phyloP scores from a whole-genome alignment of 2,329 filamentous ascomycete species.

The Sporothrix sp. region DNA sequence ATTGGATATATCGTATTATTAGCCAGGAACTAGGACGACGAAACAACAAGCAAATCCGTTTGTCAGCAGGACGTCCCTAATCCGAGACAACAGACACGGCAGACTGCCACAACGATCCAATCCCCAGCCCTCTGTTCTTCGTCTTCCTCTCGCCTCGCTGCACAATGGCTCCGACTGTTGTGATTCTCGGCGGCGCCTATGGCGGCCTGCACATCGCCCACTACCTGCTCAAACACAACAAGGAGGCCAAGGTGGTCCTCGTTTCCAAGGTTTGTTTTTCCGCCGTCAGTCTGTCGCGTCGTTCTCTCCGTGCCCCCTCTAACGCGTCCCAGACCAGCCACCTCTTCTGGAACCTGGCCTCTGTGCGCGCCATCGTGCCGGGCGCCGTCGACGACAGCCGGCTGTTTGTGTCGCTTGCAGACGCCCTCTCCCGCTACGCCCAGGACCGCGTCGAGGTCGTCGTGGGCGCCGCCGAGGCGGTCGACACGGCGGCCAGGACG shows the following conservation, averaged over 20 bases:
- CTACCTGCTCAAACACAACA: slow-evolving; percentile 40
- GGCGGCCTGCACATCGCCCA: slow-evolving; percentile 45
- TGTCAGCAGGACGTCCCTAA: too few species aligned
- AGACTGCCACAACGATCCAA: too few species aligned
- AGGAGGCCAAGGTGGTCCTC: slow-evolving; percentile 44
- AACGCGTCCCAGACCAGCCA: slow-evolving; percentile 37
- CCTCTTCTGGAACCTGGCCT: slow-evolving; percentile 50
- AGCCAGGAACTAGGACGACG: too few species aligned
- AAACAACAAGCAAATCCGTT: too few species aligned
- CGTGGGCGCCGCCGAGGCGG: slow-evolving; percentile 37
- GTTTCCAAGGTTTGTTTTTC: slow-evolving; percentile 49
- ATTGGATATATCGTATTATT: too few species aligned
- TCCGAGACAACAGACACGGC: too few species aligned
- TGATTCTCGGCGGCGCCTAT: slow-evolving; percentile 45
- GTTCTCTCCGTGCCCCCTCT: background rate
- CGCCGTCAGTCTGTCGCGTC: slow-evolving; percentile 6
- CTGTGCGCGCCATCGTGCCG: slow-evolving; percentile 46
- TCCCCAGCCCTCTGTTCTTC: slow-evolving; percentile 5
- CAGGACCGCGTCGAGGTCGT: slow-evolving; percentile 40
- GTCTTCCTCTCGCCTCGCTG: background rate
- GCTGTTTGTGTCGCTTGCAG: slow-evolving; percentile 39
- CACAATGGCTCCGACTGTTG: slow-evolving; percentile 41
- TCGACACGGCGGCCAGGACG: slow-evolving; percentile 33
- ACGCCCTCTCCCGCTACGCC: slow-evolving; percentile 42
- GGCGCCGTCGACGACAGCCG: slow-evolving; percentile 39